Conservation (phyloP, 1,139 yeast species). For the Hansenula lynferdii region DNA sequence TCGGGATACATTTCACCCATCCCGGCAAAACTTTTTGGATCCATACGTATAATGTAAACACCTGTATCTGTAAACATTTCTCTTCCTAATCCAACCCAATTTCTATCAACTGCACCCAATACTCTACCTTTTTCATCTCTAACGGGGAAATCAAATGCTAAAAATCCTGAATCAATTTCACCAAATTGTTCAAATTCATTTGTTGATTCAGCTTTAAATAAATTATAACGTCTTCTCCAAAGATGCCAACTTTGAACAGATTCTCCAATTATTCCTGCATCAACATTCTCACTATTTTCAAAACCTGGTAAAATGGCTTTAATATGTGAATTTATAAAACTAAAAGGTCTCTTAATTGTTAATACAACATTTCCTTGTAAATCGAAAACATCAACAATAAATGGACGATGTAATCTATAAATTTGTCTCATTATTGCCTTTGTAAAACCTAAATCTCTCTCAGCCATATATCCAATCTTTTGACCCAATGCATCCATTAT, state of each 20-base stretch:
- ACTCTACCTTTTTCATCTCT: conserved; percentile 51
- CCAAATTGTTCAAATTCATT: conserved; percentile 67
- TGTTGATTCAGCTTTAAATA: conserved; percentile 43
- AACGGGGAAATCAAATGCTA: conserved; percentile 84
- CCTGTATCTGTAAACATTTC: conserved; percentile 95
- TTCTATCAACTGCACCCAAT: conserved; percentile 77
- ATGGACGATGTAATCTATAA: conserved; percentile 77
- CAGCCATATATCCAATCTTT: conserved; percentile 76
- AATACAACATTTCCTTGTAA: conserved; percentile 59
- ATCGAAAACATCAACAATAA: conserved; percentile 73
- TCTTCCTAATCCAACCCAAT: conserved; percentile 93
- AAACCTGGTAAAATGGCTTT: conserved; percentile 59
- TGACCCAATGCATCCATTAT: conserved; percentile 72
- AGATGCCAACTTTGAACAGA: conserved; percentile 90
- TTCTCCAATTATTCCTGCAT: conserved; percentile 66
- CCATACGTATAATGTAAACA: conserved; percentile 82
- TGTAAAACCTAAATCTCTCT: conserved; percentile 66
- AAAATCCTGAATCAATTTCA: conserved; percentile 77
- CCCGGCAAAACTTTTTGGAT: conserved; percentile 22
- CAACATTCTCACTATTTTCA: conserved; percentile 14
- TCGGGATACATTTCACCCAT: conserved; percentile 12
- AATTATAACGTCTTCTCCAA: conserved; percentile 84
- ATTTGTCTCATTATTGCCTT: conserved; percentile 75
- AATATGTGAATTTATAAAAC: conserved; percentile 81
- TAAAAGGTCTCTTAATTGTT: conserved; percentile 73